Evolutionary conservation across 2,329 filamentous ascomycete species (phyloP), one percentile per base, ranked within the genome.

Genomic region (Colletotrichum sojae): DNA sequence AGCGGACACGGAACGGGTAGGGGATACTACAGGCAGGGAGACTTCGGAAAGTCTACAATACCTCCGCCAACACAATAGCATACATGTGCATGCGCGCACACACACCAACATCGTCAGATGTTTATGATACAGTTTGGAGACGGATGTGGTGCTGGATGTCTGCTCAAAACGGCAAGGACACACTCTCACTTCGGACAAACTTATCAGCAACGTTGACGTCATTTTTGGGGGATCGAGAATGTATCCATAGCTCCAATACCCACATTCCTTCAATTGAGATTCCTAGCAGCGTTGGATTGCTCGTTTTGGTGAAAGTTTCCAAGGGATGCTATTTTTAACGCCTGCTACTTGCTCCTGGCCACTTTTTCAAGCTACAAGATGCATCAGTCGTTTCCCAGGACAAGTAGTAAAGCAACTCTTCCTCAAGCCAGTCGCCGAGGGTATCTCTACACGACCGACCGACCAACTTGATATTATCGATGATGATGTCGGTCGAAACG

Each of bases 191-290:
- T 54, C 15, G 18, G 36, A 13, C 39, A 16, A 46, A 36, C 31
- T 36, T 36, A 36, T 45, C 39, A 10, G 6, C 36, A 46, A n/a
- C 48, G n/a, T 27, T 12, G 4, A 16, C 16, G 45, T 31, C 45
- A 49, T 13, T 16, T 36, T 36, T 8, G 25, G 2, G 39, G 2
- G 39, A 9, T 46, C 6, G 48, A 22, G 20, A 43, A 46, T 46
- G 49, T 62, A 62, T 46, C 25, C 18, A 46, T 62, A 62, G 49
- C 49, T 20, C 18, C 53, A 62, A 53, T 46, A 54, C 48, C 49
- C 63, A 66, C 63, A 61, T 66, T 66, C 63, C 56, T 54, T 66
- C 46, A 66, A 48, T 54, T 46, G 49, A 45, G 10, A n/a, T 18
- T 36, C 1, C 27, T 27, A 49, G 15, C 18, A 15, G 39, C 18